phyloP scores from a whole-genome alignment of 108 stramenopile genomes.

The Skeletonema menzelii region DNA sequence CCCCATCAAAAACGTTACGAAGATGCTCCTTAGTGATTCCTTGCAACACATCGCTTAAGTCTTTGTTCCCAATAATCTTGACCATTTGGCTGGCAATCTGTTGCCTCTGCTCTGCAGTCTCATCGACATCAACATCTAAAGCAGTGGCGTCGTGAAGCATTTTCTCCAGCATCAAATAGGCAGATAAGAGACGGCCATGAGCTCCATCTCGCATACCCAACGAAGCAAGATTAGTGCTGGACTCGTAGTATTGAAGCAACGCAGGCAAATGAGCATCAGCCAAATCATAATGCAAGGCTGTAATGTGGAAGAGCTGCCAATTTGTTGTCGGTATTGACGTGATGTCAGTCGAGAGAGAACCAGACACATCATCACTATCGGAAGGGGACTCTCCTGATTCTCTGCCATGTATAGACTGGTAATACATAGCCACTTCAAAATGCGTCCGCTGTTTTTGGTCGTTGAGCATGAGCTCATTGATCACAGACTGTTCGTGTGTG shows the following conservation, averaged over 20 bases:
- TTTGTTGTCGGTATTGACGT: slow-evolving; percentile 3
- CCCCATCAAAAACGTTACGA: slow-evolving; percentile 12
- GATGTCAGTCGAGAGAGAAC: slow-evolving; percentile 3
- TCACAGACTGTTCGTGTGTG: slow-evolving; percentile 23
- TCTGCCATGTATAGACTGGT: slow-evolving; percentile 7
- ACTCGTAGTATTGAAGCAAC: slow-evolving; percentile 27
- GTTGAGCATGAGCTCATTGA: slow-evolving; percentile 27
- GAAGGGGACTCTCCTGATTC: background rate
- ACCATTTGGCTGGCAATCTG: slow-evolving; percentile 17
- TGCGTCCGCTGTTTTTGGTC: slow-evolving; percentile 30
- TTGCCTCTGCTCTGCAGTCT: slow-evolving; percentile 16
- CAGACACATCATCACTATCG: slow-evolving; percentile 15
- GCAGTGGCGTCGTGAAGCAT: slow-evolving; percentile 5
- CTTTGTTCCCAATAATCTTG: slow-evolving; percentile 9
- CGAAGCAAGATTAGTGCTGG: slow-evolving; percentile 14
- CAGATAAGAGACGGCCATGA: slow-evolving; percentile 21
- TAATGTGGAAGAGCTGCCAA: slow-evolving; percentile 24
- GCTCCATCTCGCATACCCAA: slow-evolving; percentile 23
- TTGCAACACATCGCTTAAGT: slow-evolving; percentile 14
- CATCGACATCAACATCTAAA: slow-evolving; percentile 1
- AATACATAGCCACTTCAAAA: slow-evolving; percentile 19
- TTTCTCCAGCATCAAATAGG: slow-evolving; percentile 28
- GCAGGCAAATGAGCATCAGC: slow-evolving; percentile 23
- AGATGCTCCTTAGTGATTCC: slow-evolving; percentile 26
- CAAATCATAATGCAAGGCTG: slow-evolving; percentile 21